Percentiles rank a stretch among this genome's conserved stretches.
Conservation (phyloP, 2,329 filamentous ascomycete species). For the Fusarium heterosporum region DNA sequence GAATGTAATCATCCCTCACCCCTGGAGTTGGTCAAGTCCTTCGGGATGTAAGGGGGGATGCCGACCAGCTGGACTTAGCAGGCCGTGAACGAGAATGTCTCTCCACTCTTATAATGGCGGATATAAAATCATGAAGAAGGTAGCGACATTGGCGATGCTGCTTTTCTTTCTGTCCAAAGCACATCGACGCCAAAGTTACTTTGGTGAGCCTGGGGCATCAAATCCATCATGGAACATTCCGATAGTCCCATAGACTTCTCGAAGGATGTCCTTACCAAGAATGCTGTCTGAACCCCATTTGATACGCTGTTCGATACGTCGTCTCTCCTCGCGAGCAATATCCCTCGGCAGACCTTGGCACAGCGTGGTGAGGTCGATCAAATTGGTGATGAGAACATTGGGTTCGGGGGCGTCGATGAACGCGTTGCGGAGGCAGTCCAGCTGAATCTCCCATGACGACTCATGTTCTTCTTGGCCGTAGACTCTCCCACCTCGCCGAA, state of each 20-base stretch:
- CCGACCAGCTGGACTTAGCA: conserved; percentile 40
- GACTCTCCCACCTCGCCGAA: conserved; percentile 55
- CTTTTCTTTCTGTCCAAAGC: not conserved
- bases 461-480: conserved; percentile 43
- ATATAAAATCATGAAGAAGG: not conserved
- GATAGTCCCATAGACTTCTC: conserved; percentile 37
- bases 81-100: conserved; percentile 8
- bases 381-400: conserved; percentile 48
- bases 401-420: conserved; percentile 48
- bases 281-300: conserved; percentile 49
- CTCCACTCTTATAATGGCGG: not conserved
- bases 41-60: not conserved
- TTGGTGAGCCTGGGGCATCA: conserved; percentile 2
- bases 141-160: not conserved
- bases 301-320: conserved; percentile 46
- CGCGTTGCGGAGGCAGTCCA: conserved; percentile 54
- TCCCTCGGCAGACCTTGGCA: conserved; percentile 49
- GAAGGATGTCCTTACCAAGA: conserved; percentile 43
- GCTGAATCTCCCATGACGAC: conserved; percentile 57
- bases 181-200: not conserved
- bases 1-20: not conserved
- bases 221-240: conserved; percentile 35
- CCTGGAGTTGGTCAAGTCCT: not conserved
- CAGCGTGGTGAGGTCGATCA: conserved; percentile 47
- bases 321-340: conserved; percentile 43